Evolutionary conservation across 768 basidiomycete genomes (phyloP), one percentile per base, ranked within the genome.

Genomic region (Mrakia frigida): DNA sequence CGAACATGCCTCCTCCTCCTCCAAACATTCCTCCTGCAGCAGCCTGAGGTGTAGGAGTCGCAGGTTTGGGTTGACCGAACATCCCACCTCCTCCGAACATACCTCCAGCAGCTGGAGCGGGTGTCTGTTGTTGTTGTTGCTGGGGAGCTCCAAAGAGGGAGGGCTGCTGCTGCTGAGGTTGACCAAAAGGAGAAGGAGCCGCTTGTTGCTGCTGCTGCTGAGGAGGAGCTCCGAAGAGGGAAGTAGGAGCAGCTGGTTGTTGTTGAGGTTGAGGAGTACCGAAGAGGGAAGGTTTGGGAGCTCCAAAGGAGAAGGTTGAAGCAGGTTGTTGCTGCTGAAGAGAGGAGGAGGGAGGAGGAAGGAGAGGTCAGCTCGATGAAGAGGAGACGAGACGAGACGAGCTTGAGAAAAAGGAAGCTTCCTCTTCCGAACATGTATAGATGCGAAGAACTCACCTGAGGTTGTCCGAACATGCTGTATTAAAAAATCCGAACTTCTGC

Each of bases 201-300:
- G 28, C 35, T 21, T 35, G 50, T 28, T 53, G 74, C 33, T 75
- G 74, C 52, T 50, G 74, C 28, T 35, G 74, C n/a, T 7, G 61
- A 28, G 53, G 74, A 16, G 35, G 74, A 28, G 53, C 67, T 56
- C 74, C 74, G 37, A 75, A 75, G n/a, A 70, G 67, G 4, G 74
- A 75, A 33, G 31, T 50, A 2, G 46, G 46, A 50, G 18, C 46
- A 43, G 43, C 11, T 18, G 31, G 65, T 37, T 69, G 65, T 53
- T 28, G 33, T 10, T 39, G 50, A 14, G 63, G 23, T 10, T 43
- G 39, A 68, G 61, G 73, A 46, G 73, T 60, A 31, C 73, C 73
- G 46, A 74, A 74, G 28, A 74, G 61, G 14, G 73, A 74, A 6
- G 73, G 60, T 46, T 74, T 74, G 35, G 73, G 73, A 11, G 73